Conservation (phyloP, 2,329 filamentous ascomycete genomes). For the Botryotinia convoluta region DNA sequence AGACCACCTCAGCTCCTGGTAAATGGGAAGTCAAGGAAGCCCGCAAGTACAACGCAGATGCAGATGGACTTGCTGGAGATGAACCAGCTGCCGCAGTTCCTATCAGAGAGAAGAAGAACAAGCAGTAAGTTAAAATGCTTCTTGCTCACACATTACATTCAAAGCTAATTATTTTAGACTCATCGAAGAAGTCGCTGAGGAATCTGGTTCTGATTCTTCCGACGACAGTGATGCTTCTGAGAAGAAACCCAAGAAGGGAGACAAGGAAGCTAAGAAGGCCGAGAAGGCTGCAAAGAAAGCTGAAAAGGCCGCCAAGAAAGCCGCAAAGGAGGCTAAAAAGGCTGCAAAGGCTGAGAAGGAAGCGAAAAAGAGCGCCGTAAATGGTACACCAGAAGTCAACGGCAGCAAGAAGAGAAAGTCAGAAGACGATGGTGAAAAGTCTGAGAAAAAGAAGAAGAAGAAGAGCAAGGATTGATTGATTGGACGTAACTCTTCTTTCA, state of each 20-base stretch:
- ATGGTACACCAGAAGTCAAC: constrained; percentile 41
- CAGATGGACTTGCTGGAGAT: constrained; percentile 75
- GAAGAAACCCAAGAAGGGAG: constrained; percentile 38
- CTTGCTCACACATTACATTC: constrained; percentile 19
- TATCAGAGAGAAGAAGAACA: constrained; percentile 52
- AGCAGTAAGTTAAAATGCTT: constrained; percentile 38
- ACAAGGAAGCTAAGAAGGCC: constrained; percentile 20
- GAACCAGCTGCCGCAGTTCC: constrained; percentile 50
- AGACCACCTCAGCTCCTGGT: constrained; percentile 56
- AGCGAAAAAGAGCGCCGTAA: constrained; percentile 58
- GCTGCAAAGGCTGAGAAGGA: constrained; percentile 74
- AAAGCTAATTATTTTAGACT: constrained; percentile 22
- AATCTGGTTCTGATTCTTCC: constrained; percentile 20
- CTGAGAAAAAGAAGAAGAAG: constrained; percentile 60
- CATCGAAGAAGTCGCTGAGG: constrained; percentile 41
- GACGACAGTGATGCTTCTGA: constrained; percentile 18
- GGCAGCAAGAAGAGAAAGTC: constrained; percentile 73
- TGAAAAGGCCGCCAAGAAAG: constrained; percentile 39
- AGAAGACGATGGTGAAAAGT: constrained; percentile 56
- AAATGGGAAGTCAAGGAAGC: constrained; percentile 93
- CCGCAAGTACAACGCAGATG: constrained; percentile 91
- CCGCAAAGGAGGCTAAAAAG: constrained; percentile 39
- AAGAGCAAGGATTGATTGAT: constrained; percentile 38
- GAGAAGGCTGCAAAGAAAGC: constrained; percentile 31
- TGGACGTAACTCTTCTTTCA: constrained; percentile 18